Conservation (phyloP, 805 yeast genomes). For the Dipodascus geniculatus region DNA sequence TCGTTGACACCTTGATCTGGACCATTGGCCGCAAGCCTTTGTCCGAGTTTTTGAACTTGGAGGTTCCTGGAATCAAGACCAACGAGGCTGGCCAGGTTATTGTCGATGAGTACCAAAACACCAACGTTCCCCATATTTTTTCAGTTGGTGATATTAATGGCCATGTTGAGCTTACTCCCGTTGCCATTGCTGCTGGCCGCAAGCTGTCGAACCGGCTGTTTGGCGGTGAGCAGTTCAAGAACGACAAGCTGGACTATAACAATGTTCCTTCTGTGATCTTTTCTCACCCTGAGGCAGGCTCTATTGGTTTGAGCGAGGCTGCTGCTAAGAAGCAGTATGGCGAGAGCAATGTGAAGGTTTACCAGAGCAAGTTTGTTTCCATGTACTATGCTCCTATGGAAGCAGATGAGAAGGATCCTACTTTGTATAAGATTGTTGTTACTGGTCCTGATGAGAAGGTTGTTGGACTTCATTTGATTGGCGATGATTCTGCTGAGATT, state of each 20-base stretch:
- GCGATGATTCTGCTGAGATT: constrained; percentile 84
- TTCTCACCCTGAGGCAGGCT: constrained; percentile 95
- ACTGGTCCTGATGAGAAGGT: constrained; percentile 82
- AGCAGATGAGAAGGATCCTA: constrained; percentile 61
- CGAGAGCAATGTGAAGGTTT: constrained; percentile 63
- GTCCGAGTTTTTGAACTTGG: constrained; percentile 56
- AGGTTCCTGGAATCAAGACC: constrained; percentile 57
- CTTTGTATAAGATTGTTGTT: constrained; percentile 72
- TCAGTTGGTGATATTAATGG: constrained; percentile 95
- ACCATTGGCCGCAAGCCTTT: constrained; percentile 84
- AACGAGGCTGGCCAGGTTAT: constrained; percentile 50
- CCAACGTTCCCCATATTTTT: constrained; percentile 57
- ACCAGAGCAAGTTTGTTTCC: constrained; percentile 72
- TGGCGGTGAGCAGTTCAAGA: constrained; percentile 59
- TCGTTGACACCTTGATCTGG: constrained; percentile 82
- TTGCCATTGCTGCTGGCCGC: constrained; percentile 97
- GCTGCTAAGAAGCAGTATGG: constrained; percentile 76
- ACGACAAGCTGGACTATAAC: constrained; percentile 71
- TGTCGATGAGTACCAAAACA: constrained; percentile 83
- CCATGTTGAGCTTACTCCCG: constrained; percentile 89
- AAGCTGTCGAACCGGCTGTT: constrained; percentile 83
- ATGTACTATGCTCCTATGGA: constrained; percentile 86
- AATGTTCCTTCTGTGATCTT: constrained; percentile 95
- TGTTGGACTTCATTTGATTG: constrained; percentile 89
- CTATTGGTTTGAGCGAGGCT: constrained; percentile 75